Percentiles rank a stretch among this genome's conserved stretches.
Conservation (phyloP, 768 basidiomycete genomes). For the Gymnopilus dilepis region DNA sequence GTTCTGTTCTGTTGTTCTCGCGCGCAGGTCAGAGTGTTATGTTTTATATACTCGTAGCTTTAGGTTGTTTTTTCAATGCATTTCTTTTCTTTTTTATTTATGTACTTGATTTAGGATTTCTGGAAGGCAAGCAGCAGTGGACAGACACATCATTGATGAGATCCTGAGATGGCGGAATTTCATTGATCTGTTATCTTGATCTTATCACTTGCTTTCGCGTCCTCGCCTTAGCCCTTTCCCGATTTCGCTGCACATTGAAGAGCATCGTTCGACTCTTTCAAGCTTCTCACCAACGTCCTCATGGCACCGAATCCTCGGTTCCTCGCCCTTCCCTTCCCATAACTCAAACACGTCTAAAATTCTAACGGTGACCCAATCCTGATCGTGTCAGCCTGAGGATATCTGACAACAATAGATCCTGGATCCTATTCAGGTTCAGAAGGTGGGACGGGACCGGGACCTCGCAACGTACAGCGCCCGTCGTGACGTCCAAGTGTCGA, state of each 20-base stretch:
- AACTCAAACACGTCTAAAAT: slow-evolving; percentile 4
- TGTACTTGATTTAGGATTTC: neutral
- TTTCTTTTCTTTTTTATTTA: neutral
- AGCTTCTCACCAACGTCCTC: neutral
- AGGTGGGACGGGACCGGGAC: too few relatives aligned
- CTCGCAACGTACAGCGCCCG: neutral
- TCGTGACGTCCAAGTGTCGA: neutral
- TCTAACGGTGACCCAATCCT: neutral
- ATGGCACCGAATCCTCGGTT: slow-evolving; percentile 10
- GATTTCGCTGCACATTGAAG: too few relatives aligned
- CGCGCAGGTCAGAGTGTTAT: neutral
- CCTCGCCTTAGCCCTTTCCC: too few relatives aligned
- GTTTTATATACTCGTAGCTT: too few relatives aligned
- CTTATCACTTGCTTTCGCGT: too few relatives aligned
- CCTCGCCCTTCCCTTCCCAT: neutral
- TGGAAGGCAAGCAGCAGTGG: neutral
- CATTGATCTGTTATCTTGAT: too few relatives aligned
- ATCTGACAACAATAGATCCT: neutral
- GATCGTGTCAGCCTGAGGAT: neutral
- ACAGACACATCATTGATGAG: too few relatives aligned
- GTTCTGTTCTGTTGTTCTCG: neutral
- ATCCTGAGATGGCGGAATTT: too few relatives aligned
- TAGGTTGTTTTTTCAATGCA: neutral
- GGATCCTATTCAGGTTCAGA: too few relatives aligned
- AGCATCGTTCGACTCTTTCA: too few relatives aligned